Base-by-base conservation (phyloP, 179 eudicot species). In the Camellia oleifera region DNA sequence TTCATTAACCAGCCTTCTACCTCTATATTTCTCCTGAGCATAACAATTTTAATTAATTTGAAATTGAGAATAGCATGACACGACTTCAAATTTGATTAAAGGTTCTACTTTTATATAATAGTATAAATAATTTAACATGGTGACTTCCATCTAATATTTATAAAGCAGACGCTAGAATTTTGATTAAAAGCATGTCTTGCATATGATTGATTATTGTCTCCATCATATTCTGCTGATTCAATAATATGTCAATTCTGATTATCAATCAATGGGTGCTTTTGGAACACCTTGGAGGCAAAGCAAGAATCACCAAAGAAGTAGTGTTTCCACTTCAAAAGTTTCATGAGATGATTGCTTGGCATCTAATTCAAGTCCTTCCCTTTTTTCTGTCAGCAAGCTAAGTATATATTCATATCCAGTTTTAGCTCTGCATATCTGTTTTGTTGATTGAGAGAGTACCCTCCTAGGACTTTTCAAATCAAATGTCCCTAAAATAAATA, bases 281-380 rank as follows among this genome's bases (percentile, higher is more conserved):
- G 62, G 82, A 40, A 79, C 63, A 48, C 77, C 71, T 64, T 72
- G 61, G 15, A 73, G 44, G 62, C 54, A 74, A 79, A 79, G 82
- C 32, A 79, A 72, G 69, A 71, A 79, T 71, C 77, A 48, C 42
- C 10, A 23, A 76, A 18, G 56, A 45, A 40, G n/a, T 9, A 40
- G 0, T 58, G 40, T 32, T 32, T 32, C 6, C 44, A 9, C 15
- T 17, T 57, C 13, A 2, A 44, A 58, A 75, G 17, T 42, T 8
- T 20, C 77, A 74, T 3, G 65, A 56, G 62, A 74, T n/a, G 50
- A 74, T 32, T 13, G 64, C 77, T 74, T 74, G 75, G 75, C 60
- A 52, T 52, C 60, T 54, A 50, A 71, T 18, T 12, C 1, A 32
- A 7, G 5, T 15, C n/a, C 20, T 20, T 10, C 58, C 58, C 7